Percentiles rank a stretch among this genome's conserved stretches.
Conservation (phyloP, 768 basidiomycete species). For the Xanthoconium purpureum region DNA sequence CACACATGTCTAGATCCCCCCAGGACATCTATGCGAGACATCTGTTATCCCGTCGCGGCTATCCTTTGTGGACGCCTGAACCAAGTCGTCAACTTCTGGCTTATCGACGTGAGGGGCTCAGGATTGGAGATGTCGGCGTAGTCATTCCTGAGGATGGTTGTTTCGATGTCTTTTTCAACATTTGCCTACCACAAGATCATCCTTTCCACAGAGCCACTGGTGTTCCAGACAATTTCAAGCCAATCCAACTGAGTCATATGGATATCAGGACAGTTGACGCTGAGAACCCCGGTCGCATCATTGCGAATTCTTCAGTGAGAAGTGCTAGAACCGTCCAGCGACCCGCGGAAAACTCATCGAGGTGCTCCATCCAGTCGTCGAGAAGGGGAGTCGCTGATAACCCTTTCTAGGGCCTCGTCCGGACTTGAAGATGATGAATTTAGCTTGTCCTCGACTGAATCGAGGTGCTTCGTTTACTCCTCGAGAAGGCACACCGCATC, state of each 20-base stretch:
- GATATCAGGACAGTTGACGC: slow-evolving; percentile 6
- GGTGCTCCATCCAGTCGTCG: neutral
- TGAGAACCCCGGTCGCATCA: slow-evolving; percentile 6
- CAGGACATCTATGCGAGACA: slow-evolving; percentile 19
- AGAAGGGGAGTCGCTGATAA: neutral
- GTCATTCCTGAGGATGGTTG: slow-evolving; percentile 27
- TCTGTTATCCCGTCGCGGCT: slow-evolving; percentile 21
- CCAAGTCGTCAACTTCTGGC: slow-evolving; percentile 21
- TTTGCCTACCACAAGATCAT: slow-evolving; percentile 33
- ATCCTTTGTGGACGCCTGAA: slow-evolving; percentile 35
- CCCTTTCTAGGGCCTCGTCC: too few relatives aligned
- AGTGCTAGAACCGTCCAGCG: neutral
- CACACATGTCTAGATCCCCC: neutral
- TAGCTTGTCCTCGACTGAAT: too few relatives aligned
- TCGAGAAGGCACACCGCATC: neutral
- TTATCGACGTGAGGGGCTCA: slow-evolving; percentile 24
- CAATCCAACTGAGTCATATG: slow-evolving; percentile 5
- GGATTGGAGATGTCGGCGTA: slow-evolving; percentile 38
- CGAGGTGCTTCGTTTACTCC: too few relatives aligned
- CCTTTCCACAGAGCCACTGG: slow-evolving; percentile 1
- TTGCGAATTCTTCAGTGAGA: slow-evolving; percentile 6
- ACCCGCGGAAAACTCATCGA: neutral
- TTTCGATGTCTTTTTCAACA: slow-evolving; percentile 38
- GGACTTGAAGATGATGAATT: too few relatives aligned
- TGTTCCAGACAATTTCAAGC: neutral